Conservation (phyloP, 164 flowering plant genomes). For the Tetracentron sinense region DNA sequence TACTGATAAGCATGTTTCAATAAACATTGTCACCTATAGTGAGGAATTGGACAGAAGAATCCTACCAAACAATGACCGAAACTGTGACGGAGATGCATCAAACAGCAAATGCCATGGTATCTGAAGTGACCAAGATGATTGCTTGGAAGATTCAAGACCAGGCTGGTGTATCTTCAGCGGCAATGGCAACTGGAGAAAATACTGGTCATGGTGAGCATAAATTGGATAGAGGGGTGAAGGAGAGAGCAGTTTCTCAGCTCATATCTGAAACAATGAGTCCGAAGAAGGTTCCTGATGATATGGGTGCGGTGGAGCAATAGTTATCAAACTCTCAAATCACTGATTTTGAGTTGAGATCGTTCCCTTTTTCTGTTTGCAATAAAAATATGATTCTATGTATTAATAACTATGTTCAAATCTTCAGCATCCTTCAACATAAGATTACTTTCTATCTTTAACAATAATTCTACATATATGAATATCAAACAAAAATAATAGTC, state of each 20-base stretch:
- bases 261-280: slow-evolving; percentile 73
- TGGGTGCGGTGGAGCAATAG: slow-evolving; percentile 50
- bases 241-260: slow-evolving; percentile 73
- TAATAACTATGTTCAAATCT: too few species aligned
- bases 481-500: too few species aligned
- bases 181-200: slow-evolving; percentile 2
- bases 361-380: too few species aligned
- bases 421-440: not conserved
- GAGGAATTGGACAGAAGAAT: not conserved
- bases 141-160: slow-evolving; percentile 43
- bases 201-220: not conserved
- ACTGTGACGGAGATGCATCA: slow-evolving; percentile 35
- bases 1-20: too few species aligned
- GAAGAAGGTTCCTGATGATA: slow-evolving; percentile 27
- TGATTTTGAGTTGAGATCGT: too few species aligned
- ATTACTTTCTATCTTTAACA: too few species aligned
- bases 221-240: too few species aligned
- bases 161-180: too few species aligned
- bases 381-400: too few species aligned
- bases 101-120: slow-evolving; percentile 34
- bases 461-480: too few species aligned
- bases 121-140: slow-evolving; percentile 37
- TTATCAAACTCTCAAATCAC: too few species aligned
- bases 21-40: too few species aligned
- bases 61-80: slow-evolving; percentile 24